Evolutionary conservation across 495 filamentous ascomycete genomes (phyloP).

Genomic region (Hypomontagnella monticulosa): DNA sequence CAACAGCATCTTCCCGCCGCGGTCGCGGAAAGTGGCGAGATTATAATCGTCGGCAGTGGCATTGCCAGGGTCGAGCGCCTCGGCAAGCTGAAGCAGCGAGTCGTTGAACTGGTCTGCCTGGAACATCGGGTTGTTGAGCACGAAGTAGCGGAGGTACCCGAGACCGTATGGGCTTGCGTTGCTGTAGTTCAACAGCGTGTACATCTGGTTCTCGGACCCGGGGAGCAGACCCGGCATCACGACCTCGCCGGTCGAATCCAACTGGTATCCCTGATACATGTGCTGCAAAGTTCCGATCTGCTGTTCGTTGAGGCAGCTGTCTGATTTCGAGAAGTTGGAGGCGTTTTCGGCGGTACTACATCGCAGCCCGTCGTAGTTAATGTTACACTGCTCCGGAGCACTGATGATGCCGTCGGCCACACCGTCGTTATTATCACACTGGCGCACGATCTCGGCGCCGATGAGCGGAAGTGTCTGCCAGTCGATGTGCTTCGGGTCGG

Average conservation of each 20-base stretch:
- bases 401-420: conserved; percentile 72
- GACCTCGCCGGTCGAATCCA: conserved; percentile 57
- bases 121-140: conserved; percentile 56
- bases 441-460: conserved; percentile 66
- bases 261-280: conserved; percentile 64
- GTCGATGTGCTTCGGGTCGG: conserved; percentile 62
- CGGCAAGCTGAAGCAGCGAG: conserved; percentile 49
- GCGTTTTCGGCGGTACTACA: conserved; percentile 53
- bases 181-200: conserved; percentile 47
- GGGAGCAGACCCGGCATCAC: conserved; percentile 63
- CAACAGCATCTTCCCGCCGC: conserved; percentile 63
- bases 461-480: conserved; percentile 61
- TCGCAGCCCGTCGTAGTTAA: conserved; percentile 61
- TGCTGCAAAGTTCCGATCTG: conserved; percentile 65
- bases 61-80: conserved; percentile 55
- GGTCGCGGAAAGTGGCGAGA: conserved; percentile 55
- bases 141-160: conserved; percentile 54
- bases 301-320: conserved; percentile 62
- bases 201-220: conserved; percentile 55
- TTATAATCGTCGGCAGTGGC: conserved; percentile 60
- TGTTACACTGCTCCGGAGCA: conserved; percentile 66
- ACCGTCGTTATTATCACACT: conserved; percentile 74
- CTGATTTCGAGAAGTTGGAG: conserved; percentile 39
- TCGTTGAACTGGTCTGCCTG: conserved; percentile 50
- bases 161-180: conserved; percentile 53